Conservation (phyloP, 1,284 basidiomycete genomes). For the Leccinum pachyderme region DNA sequence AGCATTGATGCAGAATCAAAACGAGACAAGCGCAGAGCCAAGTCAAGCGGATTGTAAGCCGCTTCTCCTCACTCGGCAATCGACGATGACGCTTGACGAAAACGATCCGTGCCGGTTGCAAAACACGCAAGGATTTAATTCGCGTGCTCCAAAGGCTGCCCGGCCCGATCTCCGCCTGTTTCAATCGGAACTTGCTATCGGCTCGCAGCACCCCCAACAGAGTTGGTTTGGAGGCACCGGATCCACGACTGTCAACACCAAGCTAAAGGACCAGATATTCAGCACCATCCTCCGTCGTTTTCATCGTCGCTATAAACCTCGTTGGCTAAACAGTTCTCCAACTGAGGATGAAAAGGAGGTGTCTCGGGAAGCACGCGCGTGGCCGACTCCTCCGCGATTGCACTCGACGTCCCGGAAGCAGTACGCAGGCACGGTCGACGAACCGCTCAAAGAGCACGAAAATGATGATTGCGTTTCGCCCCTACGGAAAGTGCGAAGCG, state of each 20-base stretch:
- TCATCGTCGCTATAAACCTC: conserved; percentile 48
- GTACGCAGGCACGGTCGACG: conserved; percentile 34
- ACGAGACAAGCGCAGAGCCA: conserved; percentile 1
- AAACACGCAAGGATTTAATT: conserved; percentile 23
- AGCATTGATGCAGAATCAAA: conserved; percentile 45
- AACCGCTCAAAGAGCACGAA: conserved; percentile 39
- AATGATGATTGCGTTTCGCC: conserved; percentile 30
- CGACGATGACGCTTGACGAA: conserved; percentile 37
- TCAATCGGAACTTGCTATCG: conserved; percentile 38
- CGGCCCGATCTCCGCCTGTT: conserved; percentile 37
- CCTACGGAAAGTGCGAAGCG: conserved; percentile 64
- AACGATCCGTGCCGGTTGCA: conserved; percentile 51
- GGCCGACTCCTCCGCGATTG: conserved; percentile 36
- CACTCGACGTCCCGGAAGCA: conserved; percentile 37
- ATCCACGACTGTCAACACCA: conserved; percentile 89
- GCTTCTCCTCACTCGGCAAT: conserved; percentile 44
- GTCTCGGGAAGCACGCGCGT: conserved; percentile 45
- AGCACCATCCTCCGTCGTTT: conserved; percentile 78
- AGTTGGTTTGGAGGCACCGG: conserved; percentile 82
- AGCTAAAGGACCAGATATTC: conserved; percentile 91
- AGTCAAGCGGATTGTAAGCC: conserved; percentile 25
- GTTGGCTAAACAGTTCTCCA: conserved; percentile 31
- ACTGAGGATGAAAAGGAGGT: conserved; percentile 45
- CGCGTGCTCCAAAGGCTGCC: conserved; percentile 35
- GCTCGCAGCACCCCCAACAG: conserved; percentile 35